phyloP scores from a whole-genome alignment of 2,329 filamentous ascomycete genomes.

The Ophioceras dolichostomum region DNA sequence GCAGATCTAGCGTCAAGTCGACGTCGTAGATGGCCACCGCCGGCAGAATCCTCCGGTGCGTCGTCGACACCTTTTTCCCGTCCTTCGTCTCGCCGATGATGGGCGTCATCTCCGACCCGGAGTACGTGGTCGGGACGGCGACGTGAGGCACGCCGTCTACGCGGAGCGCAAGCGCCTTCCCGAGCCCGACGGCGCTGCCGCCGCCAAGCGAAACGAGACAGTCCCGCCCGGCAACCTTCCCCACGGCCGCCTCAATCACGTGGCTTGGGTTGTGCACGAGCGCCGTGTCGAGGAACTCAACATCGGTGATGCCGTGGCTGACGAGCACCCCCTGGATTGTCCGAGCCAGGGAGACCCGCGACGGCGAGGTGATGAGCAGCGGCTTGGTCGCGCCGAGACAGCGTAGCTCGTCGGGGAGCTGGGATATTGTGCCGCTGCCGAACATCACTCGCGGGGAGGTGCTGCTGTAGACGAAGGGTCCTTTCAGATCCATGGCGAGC shows the following conservation, averaged over 20 bases:
- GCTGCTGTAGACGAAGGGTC: slow-evolving; percentile 40
- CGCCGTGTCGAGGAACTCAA: slow-evolving; percentile 19
- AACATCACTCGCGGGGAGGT: slow-evolving; percentile 39
- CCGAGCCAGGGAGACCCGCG: slow-evolving; percentile 32
- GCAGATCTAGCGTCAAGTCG: slow-evolving; percentile 47
- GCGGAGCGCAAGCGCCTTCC: slow-evolving; percentile 33
- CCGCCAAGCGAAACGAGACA: slow-evolving; percentile 47
- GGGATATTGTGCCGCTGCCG: slow-evolving; percentile 36
- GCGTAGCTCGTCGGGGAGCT: slow-evolving; percentile 24
- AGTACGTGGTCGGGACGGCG: slow-evolving; percentile 45
- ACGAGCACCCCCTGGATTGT: slow-evolving; percentile 27
- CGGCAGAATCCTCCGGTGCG: slow-evolving; percentile 46
- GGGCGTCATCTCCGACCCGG: slow-evolving; percentile 52
- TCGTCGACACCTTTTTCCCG: slow-evolving; percentile 43
- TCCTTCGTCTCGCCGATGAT: slow-evolving; percentile 50
- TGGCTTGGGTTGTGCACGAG: slow-evolving; percentile 51
- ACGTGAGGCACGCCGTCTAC: slow-evolving; percentile 5
- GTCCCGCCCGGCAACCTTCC: slow-evolving; percentile 32
- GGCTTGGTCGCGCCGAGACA: slow-evolving; percentile 32
- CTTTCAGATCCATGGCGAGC: slow-evolving; percentile 16
- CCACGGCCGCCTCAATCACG: slow-evolving; percentile 40
- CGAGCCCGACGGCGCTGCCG: slow-evolving; percentile 50
- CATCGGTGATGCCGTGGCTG: slow-evolving; percentile 2
- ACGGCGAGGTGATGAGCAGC: slow-evolving; percentile 39
- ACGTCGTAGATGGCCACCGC: slow-evolving; percentile 53